Evolutionary conservation across 2,329 filamentous ascomycete species (phyloP).

Genomic region (Colletotrichum musae): DNA sequence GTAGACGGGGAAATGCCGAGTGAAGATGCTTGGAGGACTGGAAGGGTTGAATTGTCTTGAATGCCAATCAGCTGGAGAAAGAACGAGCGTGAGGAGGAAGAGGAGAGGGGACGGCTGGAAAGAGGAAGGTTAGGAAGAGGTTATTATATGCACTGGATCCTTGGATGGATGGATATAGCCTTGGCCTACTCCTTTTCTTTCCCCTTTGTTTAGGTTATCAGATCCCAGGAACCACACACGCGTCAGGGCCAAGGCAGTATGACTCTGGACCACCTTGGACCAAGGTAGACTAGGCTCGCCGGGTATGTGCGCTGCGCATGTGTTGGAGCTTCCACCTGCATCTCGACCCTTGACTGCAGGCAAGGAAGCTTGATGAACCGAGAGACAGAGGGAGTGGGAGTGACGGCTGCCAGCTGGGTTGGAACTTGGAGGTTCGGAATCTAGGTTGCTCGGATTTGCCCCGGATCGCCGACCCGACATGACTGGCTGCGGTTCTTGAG

Average conservation of each 20-base stretch:
- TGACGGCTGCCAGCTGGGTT: not conserved
- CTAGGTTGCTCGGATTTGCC: conserved; percentile 34
- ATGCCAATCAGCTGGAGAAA: conserved; percentile 26
- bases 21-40: conserved; percentile 29
- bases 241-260: conserved; percentile 8
- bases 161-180: not conserved
- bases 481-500: not conserved
- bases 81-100: conserved; percentile 31
- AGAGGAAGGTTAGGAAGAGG: conserved; percentile 9
- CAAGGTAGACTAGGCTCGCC: not conserved
- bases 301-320: too few relatives aligned
- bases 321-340: too few relatives aligned
- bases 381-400: not conserved
- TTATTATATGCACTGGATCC: conserved; percentile 25
- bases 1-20: not conserved
- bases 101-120: not conserved
- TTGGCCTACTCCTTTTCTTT: not conserved
- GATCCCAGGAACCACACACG: conserved; percentile 15
- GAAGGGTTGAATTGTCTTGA: conserved; percentile 24
- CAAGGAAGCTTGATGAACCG: not conserved
- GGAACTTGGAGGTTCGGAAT: conserved; percentile 2
- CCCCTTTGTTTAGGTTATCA: not conserved
- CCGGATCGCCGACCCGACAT: conserved; percentile 33
- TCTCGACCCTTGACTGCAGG: not conserved
- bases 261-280: not conserved